Percentiles rank a stretch among this genome's conserved stretches.
These are phyloP conservation scores for Annona cherimola DNA, from an alignment of 164 flowering plant species.

Conservation along the genomic window DNA sequence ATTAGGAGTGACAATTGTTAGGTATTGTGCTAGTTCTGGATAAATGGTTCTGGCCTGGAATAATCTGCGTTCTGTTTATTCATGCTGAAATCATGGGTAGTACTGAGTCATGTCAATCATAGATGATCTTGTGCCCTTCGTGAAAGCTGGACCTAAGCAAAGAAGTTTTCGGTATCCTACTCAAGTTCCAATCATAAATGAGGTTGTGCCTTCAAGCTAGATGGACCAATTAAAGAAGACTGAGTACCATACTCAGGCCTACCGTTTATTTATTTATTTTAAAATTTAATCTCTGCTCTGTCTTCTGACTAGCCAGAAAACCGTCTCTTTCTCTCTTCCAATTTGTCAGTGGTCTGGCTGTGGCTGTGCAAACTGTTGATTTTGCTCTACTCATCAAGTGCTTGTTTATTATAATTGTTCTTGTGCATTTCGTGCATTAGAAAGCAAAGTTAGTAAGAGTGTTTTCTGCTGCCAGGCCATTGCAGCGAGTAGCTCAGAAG, in stretches of 20 bases:
- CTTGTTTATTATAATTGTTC: background rate
- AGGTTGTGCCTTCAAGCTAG: too few species aligned
- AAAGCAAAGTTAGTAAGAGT: background rate
- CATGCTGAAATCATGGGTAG: background rate
- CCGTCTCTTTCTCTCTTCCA: background rate
- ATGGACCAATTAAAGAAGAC: too few species aligned
- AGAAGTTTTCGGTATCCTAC: too few species aligned
- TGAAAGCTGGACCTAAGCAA: background rate
- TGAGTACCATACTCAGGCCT: background rate
- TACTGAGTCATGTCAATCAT: background rate
- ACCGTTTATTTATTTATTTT: background rate
- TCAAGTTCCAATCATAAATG: too few species aligned
- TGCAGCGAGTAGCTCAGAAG: slow-evolving; percentile 93
- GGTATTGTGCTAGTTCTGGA: too few species aligned
- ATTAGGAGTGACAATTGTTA: background rate
- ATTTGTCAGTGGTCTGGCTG: background rate
- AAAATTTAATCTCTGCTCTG: too few species aligned
- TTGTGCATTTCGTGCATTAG: background rate
- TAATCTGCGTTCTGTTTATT: background rate
- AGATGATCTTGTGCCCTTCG: background rate
- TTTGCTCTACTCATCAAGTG: background rate
- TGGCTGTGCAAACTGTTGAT: background rate
- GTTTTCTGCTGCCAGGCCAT: slow-evolving; percentile 58
- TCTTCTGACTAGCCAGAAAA: too few species aligned
- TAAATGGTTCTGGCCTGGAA: background rate